Conservation (phyloP, 805 yeast species). For the Wickerhamomyces canadensis region DNA sequence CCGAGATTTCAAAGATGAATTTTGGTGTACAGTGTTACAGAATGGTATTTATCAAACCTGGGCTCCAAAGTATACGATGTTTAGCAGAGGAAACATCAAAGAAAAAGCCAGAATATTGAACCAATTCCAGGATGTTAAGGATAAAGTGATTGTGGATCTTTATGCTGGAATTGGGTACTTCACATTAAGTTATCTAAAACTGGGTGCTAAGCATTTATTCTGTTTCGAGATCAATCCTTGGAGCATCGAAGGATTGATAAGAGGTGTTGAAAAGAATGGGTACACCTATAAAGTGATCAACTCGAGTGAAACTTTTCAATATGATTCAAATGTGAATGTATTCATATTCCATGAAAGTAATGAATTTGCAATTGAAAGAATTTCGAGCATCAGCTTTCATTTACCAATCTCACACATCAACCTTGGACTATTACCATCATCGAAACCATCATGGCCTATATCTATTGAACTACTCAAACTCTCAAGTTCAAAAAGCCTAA, state of each 20-base stretch:
- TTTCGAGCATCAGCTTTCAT: no score
- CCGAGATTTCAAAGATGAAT: slow-evolving; percentile 43
- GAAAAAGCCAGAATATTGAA: slow-evolving; percentile 66
- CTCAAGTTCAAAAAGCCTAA: slow-evolving; percentile 12
- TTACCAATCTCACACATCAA: slow-evolving; percentile 66
- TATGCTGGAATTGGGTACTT: slow-evolving; percentile 88
- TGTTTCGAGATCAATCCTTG: slow-evolving; percentile 87
- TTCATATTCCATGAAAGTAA: slow-evolving; percentile 62
- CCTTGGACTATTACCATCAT: slow-evolving; percentile 73
- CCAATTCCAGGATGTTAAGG: slow-evolving; percentile 30
- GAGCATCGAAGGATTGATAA: slow-evolving; percentile 66
- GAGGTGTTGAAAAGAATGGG: slow-evolving; percentile 46
- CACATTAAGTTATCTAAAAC: slow-evolving; percentile 57
- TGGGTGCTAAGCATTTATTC: slow-evolving; percentile 46
- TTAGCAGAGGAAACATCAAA: slow-evolving; percentile 79
- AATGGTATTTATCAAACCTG: slow-evolving; percentile 74
- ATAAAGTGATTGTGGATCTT: slow-evolving; percentile 53
- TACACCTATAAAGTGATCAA: slow-evolving; percentile 33
- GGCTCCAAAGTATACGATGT: slow-evolving; percentile 87
- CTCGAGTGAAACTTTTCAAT: slow-evolving; percentile 26
- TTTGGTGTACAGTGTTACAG: slow-evolving; percentile 70
- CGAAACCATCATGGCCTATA: slow-evolving; percentile 54
- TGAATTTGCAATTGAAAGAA: slow-evolving; percentile 42
- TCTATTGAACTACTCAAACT: slow-evolving; percentile 28
- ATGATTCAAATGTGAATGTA: slow-evolving; percentile 19